Conservation (phyloP, 805 yeast species). For the Candida verbasci region DNA sequence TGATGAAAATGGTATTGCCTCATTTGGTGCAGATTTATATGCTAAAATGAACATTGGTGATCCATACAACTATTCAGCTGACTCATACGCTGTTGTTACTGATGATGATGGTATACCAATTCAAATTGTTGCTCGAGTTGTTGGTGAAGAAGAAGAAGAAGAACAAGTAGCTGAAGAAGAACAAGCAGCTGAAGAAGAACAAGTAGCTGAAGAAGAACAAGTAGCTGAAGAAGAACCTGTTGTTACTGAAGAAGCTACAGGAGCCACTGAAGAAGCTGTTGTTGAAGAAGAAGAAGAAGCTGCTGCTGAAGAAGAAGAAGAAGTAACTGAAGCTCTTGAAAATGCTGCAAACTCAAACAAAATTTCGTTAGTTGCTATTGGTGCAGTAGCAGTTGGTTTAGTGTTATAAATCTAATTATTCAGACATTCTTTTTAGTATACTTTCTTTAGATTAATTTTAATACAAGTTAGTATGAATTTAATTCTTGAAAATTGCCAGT, state of each 20-base stretch:
- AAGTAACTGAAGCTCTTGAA: not conserved
- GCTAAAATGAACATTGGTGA: constrained; percentile 25
- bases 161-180: not conserved
- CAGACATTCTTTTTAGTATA: too few species aligned
- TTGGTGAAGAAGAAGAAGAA: not conserved
- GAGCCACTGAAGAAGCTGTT: not conserved
- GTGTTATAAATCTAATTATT: not conserved
- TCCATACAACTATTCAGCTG: constrained; percentile 22
- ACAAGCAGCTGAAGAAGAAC: constrained; percentile 2
- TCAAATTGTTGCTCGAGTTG: constrained; percentile 1
- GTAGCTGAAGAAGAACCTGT: not conserved
- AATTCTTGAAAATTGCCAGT: too few species aligned
- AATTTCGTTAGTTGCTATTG: not conserved
- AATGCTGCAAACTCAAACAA: constrained; percentile 1
- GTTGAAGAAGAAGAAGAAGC: not conserved
- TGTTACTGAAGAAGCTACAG: not conserved
- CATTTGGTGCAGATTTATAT: constrained; percentile 14
- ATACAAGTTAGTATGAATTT: too few species aligned
- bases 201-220: not conserved
- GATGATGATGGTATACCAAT: constrained; percentile 7
- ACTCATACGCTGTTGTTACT: constrained; percentile 13
- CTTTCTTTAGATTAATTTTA: too few species aligned
- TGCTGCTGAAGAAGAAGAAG: not conserved
- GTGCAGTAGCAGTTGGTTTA: constrained; percentile 5
- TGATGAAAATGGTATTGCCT: constrained; percentile 7